Evolutionary conservation across 164 flowering plant species (phyloP).

Genomic region (Piper betle): DNA sequence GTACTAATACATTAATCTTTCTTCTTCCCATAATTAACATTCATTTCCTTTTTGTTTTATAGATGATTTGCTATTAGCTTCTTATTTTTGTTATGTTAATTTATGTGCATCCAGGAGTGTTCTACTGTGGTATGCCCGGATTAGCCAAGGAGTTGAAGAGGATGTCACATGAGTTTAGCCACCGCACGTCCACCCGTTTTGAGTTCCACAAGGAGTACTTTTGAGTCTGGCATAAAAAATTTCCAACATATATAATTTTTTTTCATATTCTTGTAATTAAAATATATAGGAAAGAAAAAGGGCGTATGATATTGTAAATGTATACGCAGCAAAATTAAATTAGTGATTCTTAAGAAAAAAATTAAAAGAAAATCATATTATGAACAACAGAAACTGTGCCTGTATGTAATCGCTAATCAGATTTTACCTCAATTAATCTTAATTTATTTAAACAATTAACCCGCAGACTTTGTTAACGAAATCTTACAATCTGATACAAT

Average conservation of each 20-base stretch:
- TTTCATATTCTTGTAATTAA: conserved; percentile 15
- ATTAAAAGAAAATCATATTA: too few species aligned
- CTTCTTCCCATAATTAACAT: not conserved
- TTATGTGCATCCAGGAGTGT: conserved; percentile 48
- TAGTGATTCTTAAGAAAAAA: not conserved
- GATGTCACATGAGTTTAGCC: conserved; percentile 54
- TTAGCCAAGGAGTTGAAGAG: conserved; percentile 78
- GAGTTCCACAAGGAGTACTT: conserved; percentile 94
- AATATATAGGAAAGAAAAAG: not conserved
- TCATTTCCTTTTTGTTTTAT: not conserved
- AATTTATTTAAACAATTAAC: too few species aligned
- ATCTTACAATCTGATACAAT: too few species aligned
- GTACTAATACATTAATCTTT: conserved; percentile 20
- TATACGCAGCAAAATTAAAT: not conserved
- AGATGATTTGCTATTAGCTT: too few species aligned
- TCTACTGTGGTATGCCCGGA: conserved; percentile 87
- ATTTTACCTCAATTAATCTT: too few species aligned
- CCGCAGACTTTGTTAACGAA: too few species aligned
- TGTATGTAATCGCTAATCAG: too few species aligned
- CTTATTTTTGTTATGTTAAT: too few species aligned
- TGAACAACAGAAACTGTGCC: too few species aligned
- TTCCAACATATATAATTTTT: not conserved
- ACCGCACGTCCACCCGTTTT: conserved; percentile 72
- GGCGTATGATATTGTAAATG: conserved; percentile 2
- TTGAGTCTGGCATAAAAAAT: conserved; percentile 8